Base-by-base conservation (phyloP, 164 flowering plant species). In the Piper longum region DNA sequence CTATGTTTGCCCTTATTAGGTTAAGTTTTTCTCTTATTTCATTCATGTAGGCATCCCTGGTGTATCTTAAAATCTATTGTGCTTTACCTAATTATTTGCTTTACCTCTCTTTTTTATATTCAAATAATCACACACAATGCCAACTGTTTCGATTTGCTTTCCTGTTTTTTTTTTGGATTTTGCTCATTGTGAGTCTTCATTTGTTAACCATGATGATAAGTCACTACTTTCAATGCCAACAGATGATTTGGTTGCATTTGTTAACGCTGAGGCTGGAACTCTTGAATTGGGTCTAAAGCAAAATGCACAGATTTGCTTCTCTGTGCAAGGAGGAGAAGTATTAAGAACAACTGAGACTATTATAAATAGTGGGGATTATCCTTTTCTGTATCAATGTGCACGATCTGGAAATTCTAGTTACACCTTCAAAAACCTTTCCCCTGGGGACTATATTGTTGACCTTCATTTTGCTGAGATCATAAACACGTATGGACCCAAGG, bases 391-490 rank as follows among this genome's bases (percentile, higher is more conserved):
- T 64, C 93, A 84, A 66, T 79, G 89, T 17, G 86, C 87, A 5
- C 66, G 96, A 52, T 70, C 73, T 56, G 96, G 96, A 52, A 79
- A 82, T 64, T 89, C 80, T 67, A 63, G 72, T 70, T 89, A 89
- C 68, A 64, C 62, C 62, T 76, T 85, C 60, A 69, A 72, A 26
- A 70, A 77, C 65, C 74, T 89, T n/a, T 64, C 71, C 9, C 78
- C 84, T 60, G 91, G 91, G 70, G 76, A 87, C 36, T 89, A 87
- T 68, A 69, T 78, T 48, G 75, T 87, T 5, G 95, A 89, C 71
- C 90, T 89, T 65, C 97, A 89, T 72, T 89, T 89, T 66, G 82
- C 72, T 14, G 97, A 89, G 77, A 85, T 89, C 16, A 77, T 89
- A 45, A 76, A 83, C 62, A 79, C 81, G 0, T 71, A 74, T 70